These are phyloP conservation scores for Arabis alpina DNA, from an alignment of 345 rosid species.

Conservation along the genomic window DNA sequence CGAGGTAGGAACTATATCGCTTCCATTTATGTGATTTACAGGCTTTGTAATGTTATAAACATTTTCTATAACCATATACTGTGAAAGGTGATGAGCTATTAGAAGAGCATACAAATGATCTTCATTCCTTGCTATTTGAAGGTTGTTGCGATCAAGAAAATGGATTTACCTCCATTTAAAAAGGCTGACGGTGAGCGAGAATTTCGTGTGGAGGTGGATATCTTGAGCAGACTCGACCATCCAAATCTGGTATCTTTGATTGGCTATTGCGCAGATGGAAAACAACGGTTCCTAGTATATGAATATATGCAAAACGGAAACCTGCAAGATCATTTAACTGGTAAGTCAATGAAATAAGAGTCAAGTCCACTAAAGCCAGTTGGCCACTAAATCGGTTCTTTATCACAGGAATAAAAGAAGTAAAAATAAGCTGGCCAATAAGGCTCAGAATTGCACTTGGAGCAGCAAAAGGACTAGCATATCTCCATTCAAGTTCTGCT, in stretches of 20 bases:
- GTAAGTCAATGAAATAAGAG: conserved; percentile 49
- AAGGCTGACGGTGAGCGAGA: conserved; percentile 93
- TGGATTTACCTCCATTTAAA: conserved; percentile 85
- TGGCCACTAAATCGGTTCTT: background rate
- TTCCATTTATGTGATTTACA: conserved; percentile 38
- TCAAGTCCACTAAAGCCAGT: conserved; percentile 5
- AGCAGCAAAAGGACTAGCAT: conserved; percentile 92
- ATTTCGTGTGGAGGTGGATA: conserved; percentile 95
- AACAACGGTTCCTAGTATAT: conserved; percentile 90
- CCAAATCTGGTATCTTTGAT: conserved; percentile 88
- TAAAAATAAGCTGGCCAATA: conserved; percentile 82
- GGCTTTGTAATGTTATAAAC: conserved; percentile 28
- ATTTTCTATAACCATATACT: background rate
- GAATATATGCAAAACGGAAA: conserved; percentile 93
- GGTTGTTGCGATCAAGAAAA: conserved; percentile 98
- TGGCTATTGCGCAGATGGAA: conserved; percentile 95
- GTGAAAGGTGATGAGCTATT: conserved; percentile 12
- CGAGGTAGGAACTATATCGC: conserved; percentile 57
- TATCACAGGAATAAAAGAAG: conserved; percentile 68
- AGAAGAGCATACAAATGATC: conserved; percentile 12
- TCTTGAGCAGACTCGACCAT: conserved; percentile 93
- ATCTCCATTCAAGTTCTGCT: conserved; percentile 83
- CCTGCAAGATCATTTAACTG: conserved; percentile 93
- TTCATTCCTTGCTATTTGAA: conserved; percentile 45
- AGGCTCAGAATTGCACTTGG: conserved; percentile 89